A percentile compares a stretch with the other conserved stretches of the same genome.
Conservation (phyloP, 2,329 filamentous ascomycete species). For the Phaeosphaeriaceae sp. region DNA sequence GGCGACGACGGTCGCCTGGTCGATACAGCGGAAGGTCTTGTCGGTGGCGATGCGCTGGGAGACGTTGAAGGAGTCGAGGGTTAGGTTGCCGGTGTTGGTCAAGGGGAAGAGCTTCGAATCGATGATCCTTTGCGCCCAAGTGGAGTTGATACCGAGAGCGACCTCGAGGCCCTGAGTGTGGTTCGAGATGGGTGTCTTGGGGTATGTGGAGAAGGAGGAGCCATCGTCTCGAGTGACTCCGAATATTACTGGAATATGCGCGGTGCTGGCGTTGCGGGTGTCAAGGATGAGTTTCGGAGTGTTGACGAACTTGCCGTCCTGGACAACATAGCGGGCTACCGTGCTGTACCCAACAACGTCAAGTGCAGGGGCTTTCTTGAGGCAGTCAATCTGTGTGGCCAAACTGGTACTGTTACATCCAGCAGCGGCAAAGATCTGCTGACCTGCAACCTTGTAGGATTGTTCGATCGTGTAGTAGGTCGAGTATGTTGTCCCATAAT, state of each 20-base stretch:
- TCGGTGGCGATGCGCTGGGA: slow-evolving; percentile 65
- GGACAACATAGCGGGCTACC: slow-evolving; percentile 62
- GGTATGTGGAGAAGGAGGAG: slow-evolving; percentile 62
- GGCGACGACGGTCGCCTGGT: slow-evolving; percentile 65
- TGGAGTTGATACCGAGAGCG: slow-evolving; percentile 56
- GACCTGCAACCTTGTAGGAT: slow-evolving; percentile 58
- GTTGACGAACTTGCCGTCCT: slow-evolving; percentile 65
- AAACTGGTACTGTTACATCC: slow-evolving; percentile 60
- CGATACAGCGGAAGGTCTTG: slow-evolving; percentile 66
- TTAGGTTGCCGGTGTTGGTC: slow-evolving; percentile 58
- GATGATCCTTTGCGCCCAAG: slow-evolving; percentile 42
- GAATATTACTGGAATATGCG: slow-evolving; percentile 64
- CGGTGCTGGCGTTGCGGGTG: slow-evolving; percentile 52
- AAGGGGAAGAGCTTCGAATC: slow-evolving; percentile 60
- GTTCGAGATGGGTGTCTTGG: slow-evolving; percentile 52
- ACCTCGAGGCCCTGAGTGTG: slow-evolving; percentile 54
- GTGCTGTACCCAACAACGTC: slow-evolving; percentile 52
- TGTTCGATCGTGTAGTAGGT: slow-evolving; percentile 65
- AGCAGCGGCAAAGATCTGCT: slow-evolving; percentile 60
- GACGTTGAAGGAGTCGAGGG: slow-evolving; percentile 65
- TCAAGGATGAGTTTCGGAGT: slow-evolving; percentile 58
- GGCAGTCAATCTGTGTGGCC: slow-evolving; percentile 61
- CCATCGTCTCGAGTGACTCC: slow-evolving; percentile 65
- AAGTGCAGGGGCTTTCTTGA: slow-evolving; percentile 57
- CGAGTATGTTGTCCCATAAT: slow-evolving; percentile 66